phyloP scores from a whole-genome alignment of 192 early-diverging fungal species.

The Phycomyces blakesleeanus region DNA sequence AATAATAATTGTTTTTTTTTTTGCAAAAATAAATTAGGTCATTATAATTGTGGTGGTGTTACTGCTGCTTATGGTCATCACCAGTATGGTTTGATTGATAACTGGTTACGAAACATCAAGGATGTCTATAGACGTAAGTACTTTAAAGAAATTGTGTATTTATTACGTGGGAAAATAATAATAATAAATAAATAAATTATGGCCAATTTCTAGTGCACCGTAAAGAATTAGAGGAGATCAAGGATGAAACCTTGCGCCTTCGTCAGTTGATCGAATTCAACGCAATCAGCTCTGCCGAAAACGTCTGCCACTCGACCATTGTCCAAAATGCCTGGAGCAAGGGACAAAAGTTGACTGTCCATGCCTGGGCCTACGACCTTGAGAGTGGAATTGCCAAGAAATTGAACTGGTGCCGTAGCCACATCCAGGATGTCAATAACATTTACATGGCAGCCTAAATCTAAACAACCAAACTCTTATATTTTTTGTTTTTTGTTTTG shows the following conservation, averaged over 20 bases:
- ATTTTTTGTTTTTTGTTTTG: too few relatives aligned
- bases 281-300: slow-evolving; percentile 64
- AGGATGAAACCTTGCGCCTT: slow-evolving; percentile 40
- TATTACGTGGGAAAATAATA: too few relatives aligned
- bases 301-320: slow-evolving; percentile 69
- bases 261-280: slow-evolving; percentile 71
- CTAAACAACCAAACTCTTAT: too few relatives aligned
- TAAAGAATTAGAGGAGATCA: slow-evolving; percentile 37
- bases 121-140: slow-evolving; percentile 71
- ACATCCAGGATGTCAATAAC: too few relatives aligned
- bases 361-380: slow-evolving; percentile 73
- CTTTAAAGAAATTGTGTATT: too few relatives aligned
- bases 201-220: too few relatives aligned
- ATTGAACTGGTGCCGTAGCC: too few relatives aligned
- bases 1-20: slow-evolving; percentile 1
- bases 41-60: slow-evolving; percentile 73
- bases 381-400: slow-evolving; percentile 36
- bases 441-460: too few relatives aligned
- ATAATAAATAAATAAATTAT: too few relatives aligned
- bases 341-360: slow-evolving; percentile 68
- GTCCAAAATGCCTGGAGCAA: slow-evolving; percentile 80
- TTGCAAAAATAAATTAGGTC: slow-evolving; percentile 27
- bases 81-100: slow-evolving; percentile 78
- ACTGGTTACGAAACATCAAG: slow-evolving; percentile 87
- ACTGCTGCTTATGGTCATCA: slow-evolving; percentile 54